Evolutionary conservation across 768 basidiomycete genomes (phyloP).

Genomic region (Boletus huronensis): DNA sequence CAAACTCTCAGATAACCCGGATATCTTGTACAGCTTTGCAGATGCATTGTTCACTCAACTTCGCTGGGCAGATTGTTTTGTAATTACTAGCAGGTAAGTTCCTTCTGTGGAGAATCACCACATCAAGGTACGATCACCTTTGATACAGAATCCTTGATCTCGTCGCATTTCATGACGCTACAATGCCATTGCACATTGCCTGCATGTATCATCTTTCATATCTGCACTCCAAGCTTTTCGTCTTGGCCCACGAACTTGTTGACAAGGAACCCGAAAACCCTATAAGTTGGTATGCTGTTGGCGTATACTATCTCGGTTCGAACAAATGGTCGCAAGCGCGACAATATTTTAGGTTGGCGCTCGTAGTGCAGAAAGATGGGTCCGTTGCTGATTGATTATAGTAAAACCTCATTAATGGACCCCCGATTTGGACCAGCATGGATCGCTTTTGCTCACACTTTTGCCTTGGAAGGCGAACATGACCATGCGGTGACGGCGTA

Average conservation of each 20-base stretch:
- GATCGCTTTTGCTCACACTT: constrained; percentile 97
- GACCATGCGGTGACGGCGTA: constrained; percentile 98
- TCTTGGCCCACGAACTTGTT: constrained; percentile 94
- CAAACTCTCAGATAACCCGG: constrained; percentile 85
- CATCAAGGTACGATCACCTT: neutral
- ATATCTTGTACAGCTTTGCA: constrained; percentile 86
- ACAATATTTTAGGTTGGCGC: constrained; percentile 87
- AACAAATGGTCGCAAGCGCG: constrained; percentile 88
- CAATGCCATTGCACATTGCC: constrained; percentile 92
- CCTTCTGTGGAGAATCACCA: neutral
- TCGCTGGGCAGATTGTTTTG: constrained; percentile 92
- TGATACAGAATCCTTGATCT: constrained; percentile 71
- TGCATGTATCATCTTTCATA: constrained; percentile 97
- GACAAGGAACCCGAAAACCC: constrained; percentile 91
- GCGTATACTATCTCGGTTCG: constrained; percentile 89
- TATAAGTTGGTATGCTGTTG: constrained; percentile 97
- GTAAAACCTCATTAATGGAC: constrained; percentile 96
- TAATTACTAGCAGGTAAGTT: constrained; percentile 73
- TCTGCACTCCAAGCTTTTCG: constrained; percentile 89
- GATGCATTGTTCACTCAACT: constrained; percentile 86
- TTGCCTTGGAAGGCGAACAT: constrained; percentile 96
- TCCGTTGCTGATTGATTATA: constrained; percentile 29
- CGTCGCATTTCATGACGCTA: constrained; percentile 81
- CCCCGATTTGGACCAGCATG: constrained; percentile 95
- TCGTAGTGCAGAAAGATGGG: neutral